Percentiles rank a stretch among this genome's conserved stretches.
Conservation (phyloP, 805 yeast genomes). For the Lachancea meyersii region DNA sequence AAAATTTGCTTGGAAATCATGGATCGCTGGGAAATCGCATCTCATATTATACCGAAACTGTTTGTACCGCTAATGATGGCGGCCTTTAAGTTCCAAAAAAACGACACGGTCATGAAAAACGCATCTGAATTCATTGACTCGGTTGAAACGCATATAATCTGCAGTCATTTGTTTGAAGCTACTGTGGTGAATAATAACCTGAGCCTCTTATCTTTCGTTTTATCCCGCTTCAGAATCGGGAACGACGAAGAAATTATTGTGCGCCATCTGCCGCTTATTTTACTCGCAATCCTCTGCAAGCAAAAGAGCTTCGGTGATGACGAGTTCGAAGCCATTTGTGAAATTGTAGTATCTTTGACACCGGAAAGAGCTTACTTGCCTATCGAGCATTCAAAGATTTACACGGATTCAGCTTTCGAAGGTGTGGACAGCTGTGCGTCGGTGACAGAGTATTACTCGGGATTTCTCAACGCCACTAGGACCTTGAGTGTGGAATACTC, state of each 20-base stretch:
- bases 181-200: slow-evolving; percentile 32
- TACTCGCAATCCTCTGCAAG: slow-evolving; percentile 42
- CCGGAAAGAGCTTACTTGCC: slow-evolving; percentile 63
- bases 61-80: slow-evolving; percentile 58
- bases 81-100: slow-evolving; percentile 33
- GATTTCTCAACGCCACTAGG: slow-evolving; percentile 16
- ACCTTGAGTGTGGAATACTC: slow-evolving; percentile 10
- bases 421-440: slow-evolving; percentile 21
- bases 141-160: slow-evolving; percentile 73
- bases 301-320: slow-evolving; percentile 11
- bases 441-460: slow-evolving; percentile 34
- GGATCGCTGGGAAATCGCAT: slow-evolving; percentile 95
- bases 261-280: slow-evolving; percentile 66
- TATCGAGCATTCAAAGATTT: slow-evolving; percentile 36
- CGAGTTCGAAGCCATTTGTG: slow-evolving; percentile 39
- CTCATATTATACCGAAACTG: slow-evolving; percentile 59
- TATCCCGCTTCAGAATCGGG: slow-evolving; percentile 57
- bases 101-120: slow-evolving; percentile 41
- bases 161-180: slow-evolving; percentile 52
- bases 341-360: slow-evolving; percentile 43
- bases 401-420: slow-evolving; percentile 10
- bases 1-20: slow-evolving; percentile 65
- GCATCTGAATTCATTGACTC: slow-evolving; percentile 76
- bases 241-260: slow-evolving; percentile 82
- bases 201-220: slow-evolving; percentile 50